Base-by-base conservation (phyloP, 805 yeast genomes). In the Millerago galiae region DNA sequence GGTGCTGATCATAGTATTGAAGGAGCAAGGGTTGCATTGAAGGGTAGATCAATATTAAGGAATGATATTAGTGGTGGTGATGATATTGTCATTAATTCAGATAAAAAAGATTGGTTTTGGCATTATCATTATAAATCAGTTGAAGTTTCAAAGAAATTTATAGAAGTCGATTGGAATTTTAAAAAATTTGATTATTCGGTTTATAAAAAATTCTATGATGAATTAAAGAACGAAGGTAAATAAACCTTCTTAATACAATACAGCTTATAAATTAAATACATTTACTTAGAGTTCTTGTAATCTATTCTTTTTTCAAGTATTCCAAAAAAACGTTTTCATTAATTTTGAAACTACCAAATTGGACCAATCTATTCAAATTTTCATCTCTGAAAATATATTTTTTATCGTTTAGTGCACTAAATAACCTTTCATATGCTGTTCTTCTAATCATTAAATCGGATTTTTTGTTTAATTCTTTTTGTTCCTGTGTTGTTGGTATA, bases 131-230 rank as follows among this genome's bases (percentile, higher is more conserved):
- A 75, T 60, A 78, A 77, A 60, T 71, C 80, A 33, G 77, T 75
- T 52, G 81, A 79, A 58, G 70, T 79, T 10, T 71, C 81, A 26
- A 77, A 76, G 57, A 70, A 77, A 46, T 76, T 79, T 52, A 72
- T 77, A 51, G 85, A 79, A 52, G 65, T 79, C 47, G 83, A 79
- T 56, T 75, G 74, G 58, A 77, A 75, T 54, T 79, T 79, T 55
- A 72, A 78, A 28, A 68, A 68, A 52, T 79, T 79, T 61, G 69
- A 75, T 55, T 65, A 65, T 51, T 62, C 63, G 27, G 71, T 76
- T 33, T 79, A 79, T 46, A 46, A 53, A 31, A 56, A 62, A 49
- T 67, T 69, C 41, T 59, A 61, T 36, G 48, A 60, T 16, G 58
- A 58, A 17, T 45, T 63, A 48, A 56, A 56, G 40, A 29, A 46